Conservation (phyloP, 164 flowering plant genomes). For the Sextonia rubra region DNA sequence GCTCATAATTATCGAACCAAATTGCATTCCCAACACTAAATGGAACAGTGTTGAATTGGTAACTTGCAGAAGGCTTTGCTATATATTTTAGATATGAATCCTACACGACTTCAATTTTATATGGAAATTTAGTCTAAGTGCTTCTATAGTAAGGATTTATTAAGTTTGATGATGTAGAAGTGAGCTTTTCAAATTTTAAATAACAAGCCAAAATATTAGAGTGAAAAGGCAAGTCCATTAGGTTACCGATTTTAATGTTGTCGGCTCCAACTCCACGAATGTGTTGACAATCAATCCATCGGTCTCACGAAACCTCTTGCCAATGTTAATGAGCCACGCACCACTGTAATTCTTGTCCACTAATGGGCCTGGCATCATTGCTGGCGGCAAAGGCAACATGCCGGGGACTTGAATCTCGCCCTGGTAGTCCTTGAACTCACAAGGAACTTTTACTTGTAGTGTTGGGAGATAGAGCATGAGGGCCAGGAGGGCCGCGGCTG, state of each 20-base stretch:
- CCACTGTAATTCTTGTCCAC: not conserved
- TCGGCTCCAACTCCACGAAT: conserved; percentile 3
- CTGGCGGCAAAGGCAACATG: conserved; percentile 8
- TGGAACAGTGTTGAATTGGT: too few relatives aligned
- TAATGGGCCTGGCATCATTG: conserved; percentile 2
- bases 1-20: too few relatives aligned
- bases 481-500: not conserved
- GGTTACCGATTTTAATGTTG: not conserved
- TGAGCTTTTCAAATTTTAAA: too few relatives aligned
- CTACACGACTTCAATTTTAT: too few relatives aligned
- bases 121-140: too few relatives aligned
- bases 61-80: too few relatives aligned
- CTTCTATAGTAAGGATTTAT: too few relatives aligned
- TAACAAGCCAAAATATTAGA: too few relatives aligned
- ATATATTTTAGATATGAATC: too few relatives aligned
- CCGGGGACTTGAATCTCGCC: conserved; percentile 9
- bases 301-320: not conserved
- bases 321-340: conserved; percentile 6
- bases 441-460: not conserved
- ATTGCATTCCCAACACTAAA: too few relatives aligned
- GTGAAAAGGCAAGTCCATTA: too few relatives aligned
- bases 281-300: conserved; percentile 14
- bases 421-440: conserved; percentile 1
- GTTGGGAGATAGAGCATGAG: conserved; percentile 17
- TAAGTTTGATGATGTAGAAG: too few relatives aligned